Conservation (phyloP, 345 rosid genomes). For the Gossypium sturtianum region DNA sequence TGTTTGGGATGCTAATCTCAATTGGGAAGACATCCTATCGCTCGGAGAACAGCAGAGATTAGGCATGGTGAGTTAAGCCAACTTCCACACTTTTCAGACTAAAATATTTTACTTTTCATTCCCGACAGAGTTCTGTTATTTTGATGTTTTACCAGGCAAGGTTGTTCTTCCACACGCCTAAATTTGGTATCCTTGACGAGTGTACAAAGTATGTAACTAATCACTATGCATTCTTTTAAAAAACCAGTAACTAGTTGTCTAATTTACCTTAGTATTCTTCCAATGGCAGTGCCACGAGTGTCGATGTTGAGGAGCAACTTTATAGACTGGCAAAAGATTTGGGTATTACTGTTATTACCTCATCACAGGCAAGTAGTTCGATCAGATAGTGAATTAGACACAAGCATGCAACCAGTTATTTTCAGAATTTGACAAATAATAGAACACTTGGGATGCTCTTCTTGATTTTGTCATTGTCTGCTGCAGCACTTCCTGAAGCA, state of each 20-base stretch:
- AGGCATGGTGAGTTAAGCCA: conserved; percentile 69
- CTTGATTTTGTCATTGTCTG: background rate
- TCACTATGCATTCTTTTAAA: conserved; percentile 6
- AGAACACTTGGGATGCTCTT: background rate
- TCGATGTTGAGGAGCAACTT: conserved; percentile 97
- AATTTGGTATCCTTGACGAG: conserved; percentile 91
- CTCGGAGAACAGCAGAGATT: conserved; percentile 99
- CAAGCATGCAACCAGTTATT: background rate
- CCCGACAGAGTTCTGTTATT: background rate
- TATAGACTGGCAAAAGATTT: conserved; percentile 70
- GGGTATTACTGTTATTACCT: conserved; percentile 89
- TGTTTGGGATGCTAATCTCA: conserved; percentile 76
- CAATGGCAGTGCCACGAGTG: conserved; percentile 75
- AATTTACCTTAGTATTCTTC: conserved; percentile 6
- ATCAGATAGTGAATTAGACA: background rate
- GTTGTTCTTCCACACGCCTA: conserved; percentile 87
- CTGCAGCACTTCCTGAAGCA: background rate
- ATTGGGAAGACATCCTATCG: conserved; percentile 94
- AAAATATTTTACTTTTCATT: background rate
- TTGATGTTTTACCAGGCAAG: conserved; percentile 61
- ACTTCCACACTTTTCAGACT: background rate
- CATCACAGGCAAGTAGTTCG: conserved; percentile 66
- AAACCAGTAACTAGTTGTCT: background rate
- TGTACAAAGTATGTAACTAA: conserved; percentile 78
- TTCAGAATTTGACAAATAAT: background rate